Percentiles rank a stretch among this genome's conserved stretches.
phyloP scores from a whole-genome alignment of 352 stramenopile species.

The Peronospora farinosa region DNA sequence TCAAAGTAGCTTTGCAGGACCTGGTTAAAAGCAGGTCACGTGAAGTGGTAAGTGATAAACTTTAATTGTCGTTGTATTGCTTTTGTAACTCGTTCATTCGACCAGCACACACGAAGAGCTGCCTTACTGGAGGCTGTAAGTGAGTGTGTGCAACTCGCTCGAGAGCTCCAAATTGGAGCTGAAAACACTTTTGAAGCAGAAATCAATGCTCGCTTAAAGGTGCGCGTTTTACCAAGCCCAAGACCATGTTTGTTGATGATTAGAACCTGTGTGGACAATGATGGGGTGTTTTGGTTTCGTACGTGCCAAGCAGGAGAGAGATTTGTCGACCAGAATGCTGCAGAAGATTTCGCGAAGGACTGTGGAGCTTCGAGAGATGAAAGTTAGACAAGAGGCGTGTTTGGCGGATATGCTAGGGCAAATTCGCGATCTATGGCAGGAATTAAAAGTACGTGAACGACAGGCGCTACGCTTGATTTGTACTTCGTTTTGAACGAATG shows the following conservation, averaged over 20 bases:
- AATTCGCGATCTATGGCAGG: constrained; percentile 31
- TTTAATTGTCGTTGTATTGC: background rate
- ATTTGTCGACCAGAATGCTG: constrained; percentile 28
- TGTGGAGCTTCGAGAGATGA: constrained; percentile 30
- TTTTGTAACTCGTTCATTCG: background rate
- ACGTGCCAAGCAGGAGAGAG: constrained; percentile 11
- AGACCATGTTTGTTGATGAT: background rate
- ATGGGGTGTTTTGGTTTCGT: background rate
- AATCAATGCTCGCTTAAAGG: constrained; percentile 26
- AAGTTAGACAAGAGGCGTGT: constrained; percentile 19
- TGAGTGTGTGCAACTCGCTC: constrained; percentile 23
- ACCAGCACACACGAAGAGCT: constrained; percentile 21
- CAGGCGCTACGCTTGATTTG: background rate
- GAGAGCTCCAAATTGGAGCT: constrained; percentile 22
- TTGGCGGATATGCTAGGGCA: constrained; percentile 28
- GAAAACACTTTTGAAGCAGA: constrained; percentile 16
- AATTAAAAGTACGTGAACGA: constrained; percentile 19
- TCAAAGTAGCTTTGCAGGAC: constrained; percentile 18
- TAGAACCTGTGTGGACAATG: background rate
- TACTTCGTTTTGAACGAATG: background rate
- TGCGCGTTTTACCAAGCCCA: background rate
- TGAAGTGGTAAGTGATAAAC: constrained; percentile 21
- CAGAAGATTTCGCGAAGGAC: constrained; percentile 31
- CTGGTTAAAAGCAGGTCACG: constrained; percentile 17
- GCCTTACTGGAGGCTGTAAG: constrained; percentile 23